Percentiles rank a stretch among this genome's conserved stretches.
phyloP scores from a whole-genome alignment of 805 yeast species.

The Candida silvicultrix region DNA sequence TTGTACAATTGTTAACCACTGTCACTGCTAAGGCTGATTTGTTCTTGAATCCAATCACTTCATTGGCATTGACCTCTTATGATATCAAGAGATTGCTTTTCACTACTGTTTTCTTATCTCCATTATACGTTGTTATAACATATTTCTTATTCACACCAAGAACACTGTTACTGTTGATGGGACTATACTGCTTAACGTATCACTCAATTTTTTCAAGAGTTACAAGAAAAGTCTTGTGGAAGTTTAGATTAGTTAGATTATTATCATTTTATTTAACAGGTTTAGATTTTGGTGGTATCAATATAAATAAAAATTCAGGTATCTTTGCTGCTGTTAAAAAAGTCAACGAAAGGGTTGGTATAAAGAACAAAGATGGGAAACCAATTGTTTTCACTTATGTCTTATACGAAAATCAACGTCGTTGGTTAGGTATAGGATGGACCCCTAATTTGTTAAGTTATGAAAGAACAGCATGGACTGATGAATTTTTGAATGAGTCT shows the following conservation, averaged over 20 bases:
- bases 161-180: slow-evolving; percentile 49
- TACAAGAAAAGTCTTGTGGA: slow-evolving; percentile 81
- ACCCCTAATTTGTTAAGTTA: slow-evolving; percentile 85
- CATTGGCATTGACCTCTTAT: slow-evolving; percentile 63
- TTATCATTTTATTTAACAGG: slow-evolving; percentile 82
- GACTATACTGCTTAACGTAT: slow-evolving; percentile 63
- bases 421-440: slow-evolving; percentile 99
- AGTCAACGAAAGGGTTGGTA: slow-evolving; percentile 28
- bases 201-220: slow-evolving; percentile 85
- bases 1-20: slow-evolving; percentile 68
- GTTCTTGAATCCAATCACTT: slow-evolving; percentile 72
- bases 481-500: slow-evolving; percentile 85
- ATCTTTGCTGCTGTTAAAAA: slow-evolving; percentile 37
- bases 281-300: slow-evolving; percentile 58
- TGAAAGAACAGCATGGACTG: slow-evolving; percentile 97
- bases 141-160: slow-evolving; percentile 69
- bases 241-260: slow-evolving; percentile 62
- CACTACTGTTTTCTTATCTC: slow-evolving; percentile 82
- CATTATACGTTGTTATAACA: slow-evolving; percentile 68
- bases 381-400: slow-evolving; percentile 86
- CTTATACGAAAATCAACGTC: slow-evolving; percentile 88
- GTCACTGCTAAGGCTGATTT: slow-evolving; percentile 73
- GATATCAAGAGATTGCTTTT: slow-evolving; percentile 77
- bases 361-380: slow-evolving; percentile 29
- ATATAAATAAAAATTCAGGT: slow-evolving; percentile 32